These are phyloP conservation scores for Phytomonas serpens DNA, from an alignment of 208 protist genomes.

Conservation along the genomic window DNA sequence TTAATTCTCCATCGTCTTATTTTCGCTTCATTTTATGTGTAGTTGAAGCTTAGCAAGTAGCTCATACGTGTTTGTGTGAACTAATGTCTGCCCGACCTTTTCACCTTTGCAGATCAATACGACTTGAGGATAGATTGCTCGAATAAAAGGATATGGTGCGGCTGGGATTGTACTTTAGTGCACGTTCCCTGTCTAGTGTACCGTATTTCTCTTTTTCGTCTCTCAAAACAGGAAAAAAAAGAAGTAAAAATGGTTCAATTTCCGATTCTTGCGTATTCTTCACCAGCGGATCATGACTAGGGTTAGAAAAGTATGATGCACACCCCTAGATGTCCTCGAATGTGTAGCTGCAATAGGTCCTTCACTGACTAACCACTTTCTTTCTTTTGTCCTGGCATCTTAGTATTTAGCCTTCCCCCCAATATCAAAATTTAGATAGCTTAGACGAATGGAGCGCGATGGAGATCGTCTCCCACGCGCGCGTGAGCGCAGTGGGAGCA, in stretches of 20 bases:
- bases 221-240: background rate
- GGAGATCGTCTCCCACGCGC: background rate
- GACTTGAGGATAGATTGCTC: background rate
- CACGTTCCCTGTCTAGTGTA: background rate
- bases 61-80: background rate
- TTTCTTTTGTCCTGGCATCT: background rate
- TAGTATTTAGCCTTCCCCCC: background rate
- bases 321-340: background rate
- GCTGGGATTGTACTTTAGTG: background rate
- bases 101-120: background rate
- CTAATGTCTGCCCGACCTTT: background rate
- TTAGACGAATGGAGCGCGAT: background rate
- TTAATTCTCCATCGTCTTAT: background rate
- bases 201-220: background rate
- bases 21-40: background rate
- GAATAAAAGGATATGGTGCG: background rate
- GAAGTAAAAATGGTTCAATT: background rate
- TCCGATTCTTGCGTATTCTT: background rate
- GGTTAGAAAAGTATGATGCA: background rate
- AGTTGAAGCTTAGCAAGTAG: background rate
- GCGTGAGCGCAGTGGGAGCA: background rate
- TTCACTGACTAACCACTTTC: background rate
- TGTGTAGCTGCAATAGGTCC: background rate
- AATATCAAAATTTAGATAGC: background rate
- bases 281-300: background rate